These are phyloP conservation scores for Colletotrichum lindemuthianum DNA, from an alignment of 2,329 filamentous ascomycete genomes.

Conservation along the genomic window DNA sequence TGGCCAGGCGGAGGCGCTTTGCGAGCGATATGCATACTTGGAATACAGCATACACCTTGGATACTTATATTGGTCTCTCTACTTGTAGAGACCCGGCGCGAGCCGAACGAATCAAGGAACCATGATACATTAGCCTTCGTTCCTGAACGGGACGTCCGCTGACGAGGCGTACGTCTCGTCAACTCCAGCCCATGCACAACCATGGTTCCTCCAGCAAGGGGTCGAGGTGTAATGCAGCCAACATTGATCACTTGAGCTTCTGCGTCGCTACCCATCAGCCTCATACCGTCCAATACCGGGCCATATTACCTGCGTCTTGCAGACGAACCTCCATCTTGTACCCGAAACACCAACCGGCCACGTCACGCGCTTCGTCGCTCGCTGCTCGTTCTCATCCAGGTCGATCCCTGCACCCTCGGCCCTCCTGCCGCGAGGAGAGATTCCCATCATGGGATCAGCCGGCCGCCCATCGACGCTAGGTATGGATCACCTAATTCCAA, in stretches of 20 bases:
- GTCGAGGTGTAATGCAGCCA: too few relatives aligned
- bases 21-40: slow-evolving; percentile 28
- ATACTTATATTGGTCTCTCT: slow-evolving; percentile 18
- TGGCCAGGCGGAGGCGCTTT: slow-evolving; percentile 33
- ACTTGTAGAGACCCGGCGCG: slow-evolving; percentile 17
- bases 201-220: too few relatives aligned
- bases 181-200: too few relatives aligned
- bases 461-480: neutral
- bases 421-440: neutral
- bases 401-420: slow-evolving; percentile 5
- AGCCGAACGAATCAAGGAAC: slow-evolving; percentile 21
- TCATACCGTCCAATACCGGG: slow-evolving; percentile 1
- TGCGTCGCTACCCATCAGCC: neutral
- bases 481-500: neutral
- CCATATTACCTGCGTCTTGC: neutral
- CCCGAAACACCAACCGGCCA: slow-evolving; percentile 6
- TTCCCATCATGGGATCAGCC: neutral
- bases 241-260: too few relatives aligned
- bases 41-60: slow-evolving; percentile 33
- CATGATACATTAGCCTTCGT: neutral
- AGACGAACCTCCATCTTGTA: neutral
- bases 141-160: neutral
- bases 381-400: neutral
- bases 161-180: too few relatives aligned
- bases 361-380: neutral